Conservation (phyloP, 2,329 filamentous ascomycete species). For the Cordyceps tenuipes region DNA sequence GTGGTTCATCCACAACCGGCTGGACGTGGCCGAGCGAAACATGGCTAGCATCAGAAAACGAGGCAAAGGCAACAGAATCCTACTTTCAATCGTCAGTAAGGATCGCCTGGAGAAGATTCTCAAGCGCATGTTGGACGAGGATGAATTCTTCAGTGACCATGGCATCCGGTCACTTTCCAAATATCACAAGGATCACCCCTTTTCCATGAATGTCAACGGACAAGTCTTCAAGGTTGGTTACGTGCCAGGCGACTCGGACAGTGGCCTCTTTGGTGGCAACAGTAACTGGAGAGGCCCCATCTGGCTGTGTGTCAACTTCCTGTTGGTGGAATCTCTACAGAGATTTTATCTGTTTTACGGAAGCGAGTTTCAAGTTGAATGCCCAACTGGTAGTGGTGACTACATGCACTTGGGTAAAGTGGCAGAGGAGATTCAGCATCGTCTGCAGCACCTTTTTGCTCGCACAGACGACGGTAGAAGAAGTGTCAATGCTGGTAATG, state of each 20-base stretch:
- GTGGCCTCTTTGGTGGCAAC: conserved; percentile 89
- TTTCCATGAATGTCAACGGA: conserved; percentile 91
- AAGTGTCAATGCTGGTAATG: conserved; percentile 77
- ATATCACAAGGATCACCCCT: conserved; percentile 81
- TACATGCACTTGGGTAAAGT: conserved; percentile 95
- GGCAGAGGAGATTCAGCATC: conserved; percentile 89
- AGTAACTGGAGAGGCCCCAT: conserved; percentile 96
- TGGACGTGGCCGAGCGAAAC: conserved; percentile 83
- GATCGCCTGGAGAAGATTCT: conserved; percentile 86
- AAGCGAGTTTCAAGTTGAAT: conserved; percentile 79
- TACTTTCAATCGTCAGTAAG: conserved; percentile 86
- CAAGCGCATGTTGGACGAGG: conserved; percentile 84
- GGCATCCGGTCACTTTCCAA: conserved; percentile 90
- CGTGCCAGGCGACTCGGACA: conserved; percentile 92
- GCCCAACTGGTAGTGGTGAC: conserved; percentile 85
- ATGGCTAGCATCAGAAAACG: conserved; percentile 88
- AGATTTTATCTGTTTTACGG: conserved; percentile 96
- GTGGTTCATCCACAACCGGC: conserved; percentile 86
- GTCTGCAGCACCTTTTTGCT: conserved; percentile 84
- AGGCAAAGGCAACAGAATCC: conserved; percentile 80
- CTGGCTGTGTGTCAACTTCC: conserved; percentile 93
- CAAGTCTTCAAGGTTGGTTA: conserved; percentile 84
- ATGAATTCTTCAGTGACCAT: conserved; percentile 84
- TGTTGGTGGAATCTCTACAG: conserved; percentile 88
- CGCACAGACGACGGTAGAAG: conserved; percentile 77